Conservation (phyloP, 1,284 basidiomycete genomes). For the Tilletia caries region DNA sequence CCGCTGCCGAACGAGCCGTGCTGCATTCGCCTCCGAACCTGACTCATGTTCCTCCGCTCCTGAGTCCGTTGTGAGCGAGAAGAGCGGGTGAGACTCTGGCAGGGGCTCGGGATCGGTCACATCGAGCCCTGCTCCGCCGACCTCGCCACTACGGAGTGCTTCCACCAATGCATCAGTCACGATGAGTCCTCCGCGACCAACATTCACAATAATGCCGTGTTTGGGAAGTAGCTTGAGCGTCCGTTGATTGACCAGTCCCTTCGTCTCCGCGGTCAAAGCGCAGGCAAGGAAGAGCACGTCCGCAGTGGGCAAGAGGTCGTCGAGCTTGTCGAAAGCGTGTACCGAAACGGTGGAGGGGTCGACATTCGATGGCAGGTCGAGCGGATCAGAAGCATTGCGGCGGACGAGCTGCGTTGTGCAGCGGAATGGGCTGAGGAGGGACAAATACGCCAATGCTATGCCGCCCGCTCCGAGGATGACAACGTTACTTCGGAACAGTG, state of each 20-base stretch:
- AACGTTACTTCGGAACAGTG: slow-evolving; percentile 19
- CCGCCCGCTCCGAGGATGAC: slow-evolving; percentile 33
- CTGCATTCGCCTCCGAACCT: neutral
- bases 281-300: slow-evolving; percentile 30
- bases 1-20: slow-evolving; percentile 7
- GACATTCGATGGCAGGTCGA: slow-evolving; percentile 1
- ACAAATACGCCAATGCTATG: slow-evolving; percentile 18
- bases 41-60: neutral
- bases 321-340: slow-evolving; percentile 13
- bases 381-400: neutral
- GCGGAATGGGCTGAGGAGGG: slow-evolving; percentile 23
- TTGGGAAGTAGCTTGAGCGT: slow-evolving; percentile 12
- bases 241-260: neutral
- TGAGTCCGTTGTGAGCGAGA: neutral
- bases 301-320: neutral
- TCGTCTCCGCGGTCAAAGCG: slow-evolving; percentile 23
- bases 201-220: slow-evolving; percentile 16
- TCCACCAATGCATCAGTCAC: slow-evolving; percentile 22
- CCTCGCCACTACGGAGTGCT: slow-evolving; percentile 4
- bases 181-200: slow-evolving; percentile 15
- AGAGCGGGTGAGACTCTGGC: slow-evolving; percentile 20
- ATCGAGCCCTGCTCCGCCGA: slow-evolving; percentile 16
- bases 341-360: slow-evolving; percentile 10
- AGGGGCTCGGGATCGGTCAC: slow-evolving; percentile 13
- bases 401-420: slow-evolving; percentile 21